A percentile compares a stretch with the other conserved stretches of the same genome.
Conservation (phyloP, 148 eudicot genomes). For the Chenopodium quinoa region DNA sequence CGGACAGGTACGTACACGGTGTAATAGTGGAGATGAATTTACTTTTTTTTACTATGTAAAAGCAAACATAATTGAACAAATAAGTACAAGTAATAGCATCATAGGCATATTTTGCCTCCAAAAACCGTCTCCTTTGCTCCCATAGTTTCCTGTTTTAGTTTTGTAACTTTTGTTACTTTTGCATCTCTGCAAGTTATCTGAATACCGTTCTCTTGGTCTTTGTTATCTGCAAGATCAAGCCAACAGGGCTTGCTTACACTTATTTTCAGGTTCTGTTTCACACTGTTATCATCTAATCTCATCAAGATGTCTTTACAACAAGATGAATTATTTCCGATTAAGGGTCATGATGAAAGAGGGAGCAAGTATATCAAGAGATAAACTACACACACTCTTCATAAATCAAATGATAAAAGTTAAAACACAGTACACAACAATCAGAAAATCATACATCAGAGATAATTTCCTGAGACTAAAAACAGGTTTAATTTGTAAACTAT, state of each 20-base stretch:
- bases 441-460: slow-evolving; percentile 22
- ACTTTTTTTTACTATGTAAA: too few relatives aligned
- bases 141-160: too few relatives aligned
- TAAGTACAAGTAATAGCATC: slow-evolving; percentile 9
- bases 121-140: too few relatives aligned
- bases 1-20: too few relatives aligned
- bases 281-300: neutral
- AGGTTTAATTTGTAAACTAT: neutral
- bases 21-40: too few relatives aligned
- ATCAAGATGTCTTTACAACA: too few relatives aligned
- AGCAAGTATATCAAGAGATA: neutral
- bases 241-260: neutral
- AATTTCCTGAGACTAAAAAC: slow-evolving; percentile 15
- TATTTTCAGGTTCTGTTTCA: neutral
- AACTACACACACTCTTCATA: slow-evolving; percentile 1
- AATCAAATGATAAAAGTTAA: slow-evolving; percentile 13
- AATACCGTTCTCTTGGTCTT: neutral
- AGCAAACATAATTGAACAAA: too few relatives aligned
- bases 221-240: neutral
- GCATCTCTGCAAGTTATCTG: neutral
- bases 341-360: neutral
- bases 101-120: neutral
- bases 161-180: neutral
- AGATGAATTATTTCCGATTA: too few relatives aligned
- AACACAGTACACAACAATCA: slow-evolving; percentile 7